Evolutionary conservation across 2,329 filamentous ascomycete genomes (phyloP).

Genomic region (Ceratocystis diversiconidia): DNA sequence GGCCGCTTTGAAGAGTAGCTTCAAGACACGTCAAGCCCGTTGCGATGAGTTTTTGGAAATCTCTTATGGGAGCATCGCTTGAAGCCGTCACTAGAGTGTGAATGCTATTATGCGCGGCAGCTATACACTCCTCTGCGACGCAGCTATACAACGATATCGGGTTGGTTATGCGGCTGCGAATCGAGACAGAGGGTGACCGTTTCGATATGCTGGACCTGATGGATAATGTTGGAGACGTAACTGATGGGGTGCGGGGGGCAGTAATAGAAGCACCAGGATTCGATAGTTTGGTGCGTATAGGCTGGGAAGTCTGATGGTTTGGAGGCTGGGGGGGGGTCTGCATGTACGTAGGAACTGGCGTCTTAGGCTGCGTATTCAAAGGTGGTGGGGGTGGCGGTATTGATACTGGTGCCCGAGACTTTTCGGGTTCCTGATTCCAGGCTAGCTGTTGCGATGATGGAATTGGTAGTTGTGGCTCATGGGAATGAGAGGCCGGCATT

Average conservation of each 20-base stretch:
- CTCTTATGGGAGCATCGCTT: slow-evolving; percentile 32
- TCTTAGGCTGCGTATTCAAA: slow-evolving; percentile 17
- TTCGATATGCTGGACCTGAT: slow-evolving; percentile 30
- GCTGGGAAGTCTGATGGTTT: slow-evolving; percentile 21
- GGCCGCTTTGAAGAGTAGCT: slow-evolving; percentile 46
- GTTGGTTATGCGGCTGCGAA: slow-evolving; percentile 33
- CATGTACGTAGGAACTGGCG: slow-evolving; percentile 12
- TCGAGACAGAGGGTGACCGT: slow-evolving; percentile 30
- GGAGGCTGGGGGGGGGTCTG: slow-evolving; percentile 19
- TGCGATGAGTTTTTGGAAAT: slow-evolving; percentile 58
- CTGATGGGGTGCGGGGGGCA: slow-evolving; percentile 24
- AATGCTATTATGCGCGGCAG: slow-evolving; percentile 39
- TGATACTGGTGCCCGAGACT: slow-evolving; percentile 25
- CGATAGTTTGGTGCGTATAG: slow-evolving; percentile 28
- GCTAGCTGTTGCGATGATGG: background rate
- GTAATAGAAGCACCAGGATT: background rate
- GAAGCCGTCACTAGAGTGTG: slow-evolving; percentile 37
- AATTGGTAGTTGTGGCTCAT: background rate
- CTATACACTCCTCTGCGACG: slow-evolving; percentile 64
- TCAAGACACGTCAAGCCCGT: slow-evolving; percentile 62
- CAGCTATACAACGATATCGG: slow-evolving; percentile 48
- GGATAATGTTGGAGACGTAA: slow-evolving; percentile 31
- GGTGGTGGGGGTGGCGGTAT: slow-evolving; percentile 22
- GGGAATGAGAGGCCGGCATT: background rate
- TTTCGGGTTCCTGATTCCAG: slow-evolving; percentile 28